These are phyloP conservation scores for Neopestalotiopsis rosae DNA, from an alignment of 2,329 filamentous ascomycete species.

Conservation along the genomic window DNA sequence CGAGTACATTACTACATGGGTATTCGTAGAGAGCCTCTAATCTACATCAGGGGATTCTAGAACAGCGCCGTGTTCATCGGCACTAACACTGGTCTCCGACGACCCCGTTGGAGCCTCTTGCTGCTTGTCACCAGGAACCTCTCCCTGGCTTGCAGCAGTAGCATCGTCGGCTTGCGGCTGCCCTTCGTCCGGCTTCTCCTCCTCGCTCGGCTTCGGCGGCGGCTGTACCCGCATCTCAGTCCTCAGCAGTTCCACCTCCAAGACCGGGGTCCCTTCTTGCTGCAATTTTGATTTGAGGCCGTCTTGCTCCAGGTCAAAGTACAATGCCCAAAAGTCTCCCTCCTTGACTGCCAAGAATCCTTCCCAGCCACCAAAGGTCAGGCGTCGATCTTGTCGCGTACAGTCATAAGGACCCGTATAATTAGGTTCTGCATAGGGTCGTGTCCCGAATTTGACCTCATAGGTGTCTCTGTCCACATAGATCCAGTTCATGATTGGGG, in stretches of 20 bases:
- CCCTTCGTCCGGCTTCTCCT: background rate
- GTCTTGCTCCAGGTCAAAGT: slow-evolving; percentile 53
- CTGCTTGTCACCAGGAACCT: slow-evolving; percentile 18
- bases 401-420: slow-evolving; percentile 54
- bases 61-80: background rate
- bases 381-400: slow-evolving; percentile 53
- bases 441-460: slow-evolving; percentile 50
- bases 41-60: slow-evolving; percentile 32
- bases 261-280: slow-evolving; percentile 47
- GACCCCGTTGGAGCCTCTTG: background rate
- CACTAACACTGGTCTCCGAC: background rate
- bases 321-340: slow-evolving; percentile 50
- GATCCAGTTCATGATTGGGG: slow-evolving; percentile 56
- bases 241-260: slow-evolving; percentile 59
- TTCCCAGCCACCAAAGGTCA: slow-evolving; percentile 55
- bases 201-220: slow-evolving; percentile 21
- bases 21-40: slow-evolving; percentile 14
- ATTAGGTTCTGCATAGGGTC: slow-evolving; percentile 46
- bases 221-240: slow-evolving; percentile 48
- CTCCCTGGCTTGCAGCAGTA: background rate
- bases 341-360: slow-evolving; percentile 54
- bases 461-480: slow-evolving; percentile 50
- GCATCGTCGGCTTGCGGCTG: background rate
- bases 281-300: slow-evolving; percentile 46
- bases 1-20: background rate